Base-by-base conservation (phyloP, 352 stramenopile species). In the Phytopythium sindhum region DNA sequence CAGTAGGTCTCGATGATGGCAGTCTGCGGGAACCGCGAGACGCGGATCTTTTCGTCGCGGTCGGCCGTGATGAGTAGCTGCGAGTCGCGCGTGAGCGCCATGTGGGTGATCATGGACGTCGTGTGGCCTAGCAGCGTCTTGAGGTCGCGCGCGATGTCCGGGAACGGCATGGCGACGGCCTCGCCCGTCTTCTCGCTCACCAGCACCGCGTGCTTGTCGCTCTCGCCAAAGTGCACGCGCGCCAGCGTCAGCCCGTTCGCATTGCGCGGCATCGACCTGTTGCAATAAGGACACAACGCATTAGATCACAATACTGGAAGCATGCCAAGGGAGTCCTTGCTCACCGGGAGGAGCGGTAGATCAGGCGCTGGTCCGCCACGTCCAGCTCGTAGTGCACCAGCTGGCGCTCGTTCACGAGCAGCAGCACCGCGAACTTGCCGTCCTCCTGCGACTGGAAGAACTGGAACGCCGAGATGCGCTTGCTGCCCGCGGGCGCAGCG, bases 81-180 rank as follows among this genome's bases (percentile, higher is more conserved):
- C 56, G 73, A 81, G 61, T 90, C 69, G 54, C 60, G 60, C 44
- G 78, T 88, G 21, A 88, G 64, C 12, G 75, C 74, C 62, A 95
- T 69, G 69, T 88, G 73, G 51, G 85, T 92, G 72, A 95, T 80
- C 81, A 95, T 95, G 26, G 87, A 95, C 57, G 87, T 94, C 41
- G 87, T 95, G 75, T 95, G 87, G 50, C 80, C 81, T 58, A 95
- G 63, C 42, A 95, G 70, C 59, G 75, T 88, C 80, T 89, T 91
- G 45, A 84, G 61, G 55, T 90, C 81, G 44, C 81, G 72, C 26
- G 72, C 62, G 21, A 92, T 71, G 65, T 90, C 75, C 5, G 81
- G 86, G 68, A 95, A 89, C 3, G 84, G 86, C 64, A 90, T 78
- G 54, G 81, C 86, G 31, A 93, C 72, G n/a, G 76, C 82, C 63